Percentiles rank a stretch among this genome's conserved stretches.
Conservation (phyloP, 2,329 filamentous ascomycete genomes). For the Zalaria sp. region DNA sequence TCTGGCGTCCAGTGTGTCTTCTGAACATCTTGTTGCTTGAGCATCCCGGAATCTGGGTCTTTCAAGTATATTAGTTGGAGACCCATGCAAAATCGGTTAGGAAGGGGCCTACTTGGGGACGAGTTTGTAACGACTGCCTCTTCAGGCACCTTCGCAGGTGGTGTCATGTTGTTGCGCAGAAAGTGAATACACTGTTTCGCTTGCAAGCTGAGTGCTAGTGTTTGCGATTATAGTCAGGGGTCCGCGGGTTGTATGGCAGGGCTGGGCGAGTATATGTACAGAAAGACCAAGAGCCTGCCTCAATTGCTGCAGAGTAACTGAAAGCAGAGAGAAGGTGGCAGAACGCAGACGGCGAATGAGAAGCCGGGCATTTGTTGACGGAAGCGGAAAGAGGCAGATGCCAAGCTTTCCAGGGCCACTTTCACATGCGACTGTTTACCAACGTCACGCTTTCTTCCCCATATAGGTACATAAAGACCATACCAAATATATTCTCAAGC, state of each 20-base stretch:
- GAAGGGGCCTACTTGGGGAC: slow-evolving; percentile 16
- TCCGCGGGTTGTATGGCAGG: neutral
- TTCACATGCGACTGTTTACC: neutral
- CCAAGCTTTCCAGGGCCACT: neutral
- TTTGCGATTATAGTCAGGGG: no score
- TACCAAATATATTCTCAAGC: no score
- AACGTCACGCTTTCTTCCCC: no score
- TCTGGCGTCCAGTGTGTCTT: slow-evolving; percentile 28
- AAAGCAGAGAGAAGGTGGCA: neutral
- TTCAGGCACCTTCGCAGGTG: slow-evolving; percentile 13
- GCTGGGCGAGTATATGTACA: neutral
- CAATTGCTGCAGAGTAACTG: neutral
- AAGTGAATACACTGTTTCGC: neutral
- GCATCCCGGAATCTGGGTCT: slow-evolving; percentile 21
- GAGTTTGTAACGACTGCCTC: slow-evolving; percentile 28
- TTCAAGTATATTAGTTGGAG: slow-evolving; percentile 1
- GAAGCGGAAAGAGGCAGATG: neutral
- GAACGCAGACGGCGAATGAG: neutral
- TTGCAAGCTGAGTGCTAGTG: neutral
- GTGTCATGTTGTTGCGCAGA: neutral
- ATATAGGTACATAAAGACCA: no score
- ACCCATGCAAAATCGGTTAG: neutral
- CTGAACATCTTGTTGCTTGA: slow-evolving; percentile 11
- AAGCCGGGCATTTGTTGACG: neutral
- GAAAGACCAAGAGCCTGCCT: neutral